Base-by-base conservation (phyloP, 495 filamentous ascomycete species). In the Hypomontagnella monticulosa region DNA sequence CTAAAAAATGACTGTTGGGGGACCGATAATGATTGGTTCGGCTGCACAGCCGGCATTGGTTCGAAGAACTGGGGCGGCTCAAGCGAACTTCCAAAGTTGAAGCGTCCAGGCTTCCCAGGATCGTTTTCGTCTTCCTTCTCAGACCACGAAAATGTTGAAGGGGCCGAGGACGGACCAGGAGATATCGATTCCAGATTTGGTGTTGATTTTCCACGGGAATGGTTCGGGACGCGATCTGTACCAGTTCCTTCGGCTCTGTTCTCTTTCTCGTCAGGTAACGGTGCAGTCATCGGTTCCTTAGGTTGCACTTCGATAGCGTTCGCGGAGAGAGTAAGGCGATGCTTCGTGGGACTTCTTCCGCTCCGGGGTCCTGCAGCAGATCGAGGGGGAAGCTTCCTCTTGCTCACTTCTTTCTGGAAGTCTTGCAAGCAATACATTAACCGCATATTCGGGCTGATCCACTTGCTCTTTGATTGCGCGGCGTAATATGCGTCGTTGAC, bases 391-490 rank as follows among this genome's bases (percentile, higher is more conserved):
- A 79, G 71, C 59, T 71, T 81, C 71, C 79, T 82, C 66, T 83
- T 84, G 3, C 83, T 67, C 7, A 93, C 77, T 62, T 88, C 85
- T 65, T 87, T 87, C 61, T 91, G 85, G 76, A 97, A 99, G 72
- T 99, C 95, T 37, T 96, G 94, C 49, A 99, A 81, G 75, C 95
- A 94, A 78, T 97, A 98, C 75, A 99, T 97, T 36, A 99, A 80
- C 64, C 91, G 93, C 95, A 99, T 99, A 73, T 99, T 99, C 1
- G 95, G 95, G 11, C 93, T 93, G 53, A 99, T 96, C 95, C 95
- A 99, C 65, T 85, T 87, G 72, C 94, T 97, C 71, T 91, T 89
- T 41, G 83, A 83, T 75, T 99, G 97, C 16, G 97, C 96, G 4
- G 88, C 83, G 72, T 93, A 86, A 71, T 99, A 99, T 55, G 94